Evolutionary conservation across 176 grass and related monocot species (phyloP).

Genomic region (bread wheat (Triticum aestivum)): IWGSC_CS_RefSeq_v2.1 NC_057812.1:713713058-713713557

Average conservation of each 20-base stretch:
- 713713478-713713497: neutral
- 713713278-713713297: neutral
- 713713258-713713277: neutral
- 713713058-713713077: no score
- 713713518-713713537: neutral
- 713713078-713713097: no score
- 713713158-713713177: no score
- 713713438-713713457: neutral
- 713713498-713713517: neutral
- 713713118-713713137: no score
- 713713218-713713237: no score
- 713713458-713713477: neutral
- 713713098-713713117: no score
- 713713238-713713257: neutral
- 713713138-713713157: no score
- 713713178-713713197: no score
- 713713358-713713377: neutral
- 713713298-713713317: conserved; percentile 6
- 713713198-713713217: no score
- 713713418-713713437: neutral
- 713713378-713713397: conserved; percentile 5
- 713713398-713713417: neutral
- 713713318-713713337: neutral
- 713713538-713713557: neutral
- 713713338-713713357: neutral